Percentiles rank a stretch among this genome's conserved stretches.
Evolutionary conservation across 176 grass and related monocot species (phyloP).

Genomic region (Pontederia crassipes): DNA sequence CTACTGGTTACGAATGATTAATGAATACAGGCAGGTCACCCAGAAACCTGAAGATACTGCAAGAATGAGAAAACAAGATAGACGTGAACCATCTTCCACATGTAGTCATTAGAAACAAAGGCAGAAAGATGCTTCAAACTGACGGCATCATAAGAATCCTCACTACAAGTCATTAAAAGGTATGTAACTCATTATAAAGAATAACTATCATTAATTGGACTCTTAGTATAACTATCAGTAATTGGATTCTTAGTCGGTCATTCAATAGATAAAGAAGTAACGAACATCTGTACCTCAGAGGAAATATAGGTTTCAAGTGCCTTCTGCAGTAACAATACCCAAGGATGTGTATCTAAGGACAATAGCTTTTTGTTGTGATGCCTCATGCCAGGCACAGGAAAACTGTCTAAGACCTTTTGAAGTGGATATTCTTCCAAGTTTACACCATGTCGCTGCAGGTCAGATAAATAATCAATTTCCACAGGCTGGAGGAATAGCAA

Average conservation of each 20-base stretch:
- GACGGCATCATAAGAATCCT: too few species aligned
- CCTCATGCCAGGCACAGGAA: conserved; percentile 43
- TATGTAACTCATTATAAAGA: too few species aligned
- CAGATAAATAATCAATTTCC: conserved; percentile 79
- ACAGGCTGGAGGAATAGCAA: conserved; percentile 86
- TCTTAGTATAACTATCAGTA: too few species aligned
- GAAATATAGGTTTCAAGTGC: conserved; percentile 58
- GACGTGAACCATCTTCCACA: too few species aligned
- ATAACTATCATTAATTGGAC: too few species aligned
- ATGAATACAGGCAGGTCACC: too few species aligned
- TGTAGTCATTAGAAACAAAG: too few species aligned
- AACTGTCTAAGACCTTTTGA: conserved; percentile 70
- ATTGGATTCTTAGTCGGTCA: background rate
- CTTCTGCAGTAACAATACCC: conserved; percentile 72
- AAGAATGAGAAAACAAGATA: too few species aligned
- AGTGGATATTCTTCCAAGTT: conserved; percentile 72
- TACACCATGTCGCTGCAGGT: conserved; percentile 71
- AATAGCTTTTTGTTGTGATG: conserved; percentile 45
- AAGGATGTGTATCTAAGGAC: conserved; percentile 83
- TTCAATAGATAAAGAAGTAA: background rate
- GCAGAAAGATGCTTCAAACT: too few species aligned
- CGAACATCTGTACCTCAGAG: conserved; percentile 41
- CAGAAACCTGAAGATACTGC: too few species aligned
- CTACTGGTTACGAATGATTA: too few species aligned
- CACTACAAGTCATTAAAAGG: too few species aligned